phyloP scores from a whole-genome alignment of 192 early-diverging fungal species.

The Linnemannia zychae region DNA sequence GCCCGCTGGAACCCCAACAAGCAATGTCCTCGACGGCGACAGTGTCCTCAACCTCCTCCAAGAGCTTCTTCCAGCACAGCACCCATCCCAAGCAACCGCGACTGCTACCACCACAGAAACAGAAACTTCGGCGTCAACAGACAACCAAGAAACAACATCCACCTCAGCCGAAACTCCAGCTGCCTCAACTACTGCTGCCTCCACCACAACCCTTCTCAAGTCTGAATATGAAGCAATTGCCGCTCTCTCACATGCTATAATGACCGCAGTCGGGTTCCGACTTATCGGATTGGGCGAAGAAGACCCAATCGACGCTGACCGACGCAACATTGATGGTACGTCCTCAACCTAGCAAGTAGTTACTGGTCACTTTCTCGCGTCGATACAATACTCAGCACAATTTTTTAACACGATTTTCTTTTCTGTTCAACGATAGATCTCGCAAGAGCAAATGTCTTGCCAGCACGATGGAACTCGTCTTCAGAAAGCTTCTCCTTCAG shows the following conservation, averaged over 20 bases:
- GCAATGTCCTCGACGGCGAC: conserved; percentile 39
- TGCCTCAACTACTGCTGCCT: not conserved
- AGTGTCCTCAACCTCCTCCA: conserved; percentile 27
- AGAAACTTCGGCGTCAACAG: conserved; percentile 3
- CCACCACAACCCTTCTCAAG: conserved; percentile 29
- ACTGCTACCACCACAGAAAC: not conserved
- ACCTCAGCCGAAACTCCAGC: not conserved
- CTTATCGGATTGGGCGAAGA: conserved; percentile 74
- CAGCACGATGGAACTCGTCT: conserved; percentile 70
- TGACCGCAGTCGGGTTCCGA: conserved; percentile 73
- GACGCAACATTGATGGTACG: conserved; percentile 37
- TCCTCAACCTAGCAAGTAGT: not conserved
- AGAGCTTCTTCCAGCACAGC: conserved; percentile 16
- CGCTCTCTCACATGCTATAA: conserved; percentile 68
- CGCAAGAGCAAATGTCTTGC: conserved; percentile 52
- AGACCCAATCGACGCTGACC: conserved; percentile 29
- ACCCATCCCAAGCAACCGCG: not conserved
- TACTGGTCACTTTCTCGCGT: not conserved
- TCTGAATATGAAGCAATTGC: conserved; percentile 64
- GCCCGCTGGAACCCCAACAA: not conserved
- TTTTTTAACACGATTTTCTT: conserved; percentile 2
- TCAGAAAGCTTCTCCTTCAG: conserved; percentile 72
- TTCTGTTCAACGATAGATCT: conserved; percentile 9
- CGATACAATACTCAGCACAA: not conserved
- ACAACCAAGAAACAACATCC: not conserved